Percentiles rank a stretch among this genome's conserved stretches.
These are phyloP conservation scores for Mycena alexandri DNA, from an alignment of 768 basidiomycete species.

Conservation along the genomic window DNA sequence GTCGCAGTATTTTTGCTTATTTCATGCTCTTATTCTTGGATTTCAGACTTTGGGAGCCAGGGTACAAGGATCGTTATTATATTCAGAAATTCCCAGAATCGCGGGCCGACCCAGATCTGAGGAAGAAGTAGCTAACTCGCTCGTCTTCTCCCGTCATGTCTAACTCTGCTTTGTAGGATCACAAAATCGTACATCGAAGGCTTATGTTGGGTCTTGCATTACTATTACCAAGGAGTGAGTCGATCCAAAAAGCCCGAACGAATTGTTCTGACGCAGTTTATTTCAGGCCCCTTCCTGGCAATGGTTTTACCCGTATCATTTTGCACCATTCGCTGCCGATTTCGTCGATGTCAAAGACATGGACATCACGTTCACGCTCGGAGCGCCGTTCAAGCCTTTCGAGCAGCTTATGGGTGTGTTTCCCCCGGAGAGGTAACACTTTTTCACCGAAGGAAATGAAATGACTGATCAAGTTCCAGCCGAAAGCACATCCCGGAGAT, in stretches of 20 bases:
- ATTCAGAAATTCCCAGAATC: slow-evolving; percentile 90
- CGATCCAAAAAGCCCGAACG: slow-evolving; percentile 6
- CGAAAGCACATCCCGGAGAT: slow-evolving; percentile 88
- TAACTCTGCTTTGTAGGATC: slow-evolving; percentile 61
- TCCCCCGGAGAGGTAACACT: slow-evolving; percentile 84
- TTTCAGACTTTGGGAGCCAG: slow-evolving; percentile 92
- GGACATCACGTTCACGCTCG: slow-evolving; percentile 83
- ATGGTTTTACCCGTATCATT: slow-evolving; percentile 99
- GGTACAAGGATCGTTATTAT: slow-evolving; percentile 96
- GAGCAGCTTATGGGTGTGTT: slow-evolving; percentile 99
- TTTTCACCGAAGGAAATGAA: slow-evolving; percentile 26
- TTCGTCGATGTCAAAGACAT: slow-evolving; percentile 84
- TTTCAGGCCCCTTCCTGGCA: slow-evolving; percentile 92
- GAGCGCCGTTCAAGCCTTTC: slow-evolving; percentile 95
- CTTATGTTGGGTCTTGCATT: slow-evolving; percentile 94
- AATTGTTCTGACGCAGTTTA: slow-evolving; percentile 30
- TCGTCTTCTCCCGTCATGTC: not conserved
- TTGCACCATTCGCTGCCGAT: slow-evolving; percentile 97
- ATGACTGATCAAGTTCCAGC: slow-evolving; percentile 54
- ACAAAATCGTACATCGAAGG: slow-evolving; percentile 93
- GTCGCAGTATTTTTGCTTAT: slow-evolving; percentile 45
- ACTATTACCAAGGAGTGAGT: slow-evolving; percentile 97
- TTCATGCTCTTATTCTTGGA: slow-evolving; percentile 24
- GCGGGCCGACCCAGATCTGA: slow-evolving; percentile 76
- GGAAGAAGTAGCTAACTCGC: slow-evolving; percentile 65